Evolutionary conservation across 108 stramenopile genomes (phyloP).

Genomic region (Seminavis robusta): DNA sequence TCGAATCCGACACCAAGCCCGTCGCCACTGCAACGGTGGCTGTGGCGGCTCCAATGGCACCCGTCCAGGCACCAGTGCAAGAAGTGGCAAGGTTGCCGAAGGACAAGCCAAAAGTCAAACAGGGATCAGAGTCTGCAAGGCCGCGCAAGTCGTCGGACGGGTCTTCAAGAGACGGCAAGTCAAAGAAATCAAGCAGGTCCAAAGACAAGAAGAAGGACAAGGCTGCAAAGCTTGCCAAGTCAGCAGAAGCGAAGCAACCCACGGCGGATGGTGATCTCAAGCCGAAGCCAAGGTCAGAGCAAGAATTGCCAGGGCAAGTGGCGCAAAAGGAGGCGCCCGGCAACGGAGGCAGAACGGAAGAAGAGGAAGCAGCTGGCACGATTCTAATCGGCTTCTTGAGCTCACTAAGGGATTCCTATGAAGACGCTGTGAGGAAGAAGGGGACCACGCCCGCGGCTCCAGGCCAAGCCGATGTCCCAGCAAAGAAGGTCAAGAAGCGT

Average conservation of each 20-base stretch:
- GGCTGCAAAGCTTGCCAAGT: neutral
- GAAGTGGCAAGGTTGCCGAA: neutral
- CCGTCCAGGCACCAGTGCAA: neutral
- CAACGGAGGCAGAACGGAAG: neutral
- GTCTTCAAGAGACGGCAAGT: neutral
- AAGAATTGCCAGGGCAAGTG: neutral
- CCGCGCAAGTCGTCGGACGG: neutral
- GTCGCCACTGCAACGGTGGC: neutral
- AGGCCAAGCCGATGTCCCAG: neutral
- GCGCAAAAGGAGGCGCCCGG: neutral
- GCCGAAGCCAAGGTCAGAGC: neutral
- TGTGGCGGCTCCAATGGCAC: neutral
- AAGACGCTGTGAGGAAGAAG: slow-evolving; percentile 29
- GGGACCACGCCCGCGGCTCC: neutral
- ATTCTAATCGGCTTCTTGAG: slow-evolving; percentile 43
- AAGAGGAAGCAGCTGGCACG: slow-evolving; percentile 30
- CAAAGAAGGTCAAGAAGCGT: slow-evolving; percentile 1
- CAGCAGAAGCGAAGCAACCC: neutral
- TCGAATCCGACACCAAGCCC: neutral
- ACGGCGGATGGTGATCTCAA: neutral
- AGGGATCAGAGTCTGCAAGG: too few relatives aligned
- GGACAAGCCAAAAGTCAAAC: too few relatives aligned
- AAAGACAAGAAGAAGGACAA: neutral
- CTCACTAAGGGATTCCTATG: slow-evolving; percentile 30
- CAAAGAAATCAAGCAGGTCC: neutral